These are phyloP conservation scores for Claviceps sp. DNA, from an alignment of 2,329 filamentous ascomycete genomes.

Conservation along the genomic window DNA sequence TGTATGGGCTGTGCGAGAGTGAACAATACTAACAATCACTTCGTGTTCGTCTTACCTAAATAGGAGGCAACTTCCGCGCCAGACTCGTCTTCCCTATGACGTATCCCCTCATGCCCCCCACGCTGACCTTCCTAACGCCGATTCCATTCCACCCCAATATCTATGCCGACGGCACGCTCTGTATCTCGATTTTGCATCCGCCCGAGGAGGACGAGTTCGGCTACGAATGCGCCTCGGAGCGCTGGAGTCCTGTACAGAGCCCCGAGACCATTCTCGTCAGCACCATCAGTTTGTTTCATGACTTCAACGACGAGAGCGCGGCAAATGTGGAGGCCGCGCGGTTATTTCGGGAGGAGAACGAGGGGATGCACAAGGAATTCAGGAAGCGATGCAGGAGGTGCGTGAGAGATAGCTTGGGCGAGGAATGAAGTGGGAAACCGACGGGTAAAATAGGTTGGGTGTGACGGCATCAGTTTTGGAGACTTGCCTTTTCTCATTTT, in stretches of 20 bases:
- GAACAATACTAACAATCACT: no score
- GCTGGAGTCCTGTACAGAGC: constrained; percentile 90
- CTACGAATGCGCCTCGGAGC: constrained; percentile 80
- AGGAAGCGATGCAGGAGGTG: constrained; percentile 63
- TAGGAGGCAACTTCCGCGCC: constrained; percentile 87
- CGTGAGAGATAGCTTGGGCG: constrained; percentile 69
- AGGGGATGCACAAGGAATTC: constrained; percentile 54
- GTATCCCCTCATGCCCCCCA: constrained; percentile 80
- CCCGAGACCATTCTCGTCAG: constrained; percentile 88
- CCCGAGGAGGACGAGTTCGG: constrained; percentile 89
- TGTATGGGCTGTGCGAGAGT: no score
- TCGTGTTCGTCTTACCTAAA: no score
- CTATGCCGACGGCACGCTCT: constrained; percentile 75
- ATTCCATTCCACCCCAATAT: constrained; percentile 92
- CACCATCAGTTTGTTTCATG: constrained; percentile 83
- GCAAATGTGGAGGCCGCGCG: constrained; percentile 90
- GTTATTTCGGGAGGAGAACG: constrained; percentile 67
- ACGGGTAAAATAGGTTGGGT: no score
- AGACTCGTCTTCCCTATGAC: constrained; percentile 68
- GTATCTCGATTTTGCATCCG: constrained; percentile 93
- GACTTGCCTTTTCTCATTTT: no score
- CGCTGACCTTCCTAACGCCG: constrained; percentile 72
- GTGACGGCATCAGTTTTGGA: no score
- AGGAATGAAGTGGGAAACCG: constrained; percentile 32
- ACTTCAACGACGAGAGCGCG: constrained; percentile 89